These are phyloP conservation scores for Botrytis fabae DNA, from an alignment of 2,329 filamentous ascomycete species.

Conservation along the genomic window DNA sequence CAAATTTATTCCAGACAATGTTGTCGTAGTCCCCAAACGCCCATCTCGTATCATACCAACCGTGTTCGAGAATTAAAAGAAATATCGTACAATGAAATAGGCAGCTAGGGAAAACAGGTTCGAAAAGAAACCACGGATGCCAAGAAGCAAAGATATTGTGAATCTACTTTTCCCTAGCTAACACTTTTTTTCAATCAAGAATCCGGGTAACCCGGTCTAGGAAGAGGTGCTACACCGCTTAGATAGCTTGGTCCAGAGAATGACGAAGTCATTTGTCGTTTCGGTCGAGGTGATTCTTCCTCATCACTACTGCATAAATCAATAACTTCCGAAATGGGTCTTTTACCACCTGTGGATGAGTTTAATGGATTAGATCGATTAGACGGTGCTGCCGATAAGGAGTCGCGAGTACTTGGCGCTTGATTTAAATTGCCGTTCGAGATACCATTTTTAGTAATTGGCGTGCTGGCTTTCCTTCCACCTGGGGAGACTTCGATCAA, in stretches of 20 bases:
- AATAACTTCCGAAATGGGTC: conserved; percentile 51
- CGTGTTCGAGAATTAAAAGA: conserved; percentile 8
- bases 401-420: conserved; percentile 35
- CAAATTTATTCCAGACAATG: neutral
- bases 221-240: neutral
- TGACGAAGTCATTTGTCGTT: conserved; percentile 34
- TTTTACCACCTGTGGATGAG: conserved; percentile 42
- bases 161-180: neutral
- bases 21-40: conserved; percentile 3
- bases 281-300: conserved; percentile 46
- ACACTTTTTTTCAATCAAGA: neutral
- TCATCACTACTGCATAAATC: conserved; percentile 56
- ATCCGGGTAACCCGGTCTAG: conserved; percentile 4
- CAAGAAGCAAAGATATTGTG: neutral
- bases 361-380: conserved; percentile 17
- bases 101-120: neutral
- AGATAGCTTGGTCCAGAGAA: neutral
- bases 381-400: conserved; percentile 39
- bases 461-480: conserved; percentile 37
- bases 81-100: conserved; percentile 11
- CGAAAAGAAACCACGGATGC: neutral
- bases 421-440: conserved; percentile 32
- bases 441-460: conserved; percentile 29
- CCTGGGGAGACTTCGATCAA: conserved; percentile 49
- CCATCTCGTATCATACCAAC: neutral